These are phyloP conservation scores for Asclepias syriaca DNA, from an alignment of 257 asterid species.

Conservation along the genomic window DNA sequence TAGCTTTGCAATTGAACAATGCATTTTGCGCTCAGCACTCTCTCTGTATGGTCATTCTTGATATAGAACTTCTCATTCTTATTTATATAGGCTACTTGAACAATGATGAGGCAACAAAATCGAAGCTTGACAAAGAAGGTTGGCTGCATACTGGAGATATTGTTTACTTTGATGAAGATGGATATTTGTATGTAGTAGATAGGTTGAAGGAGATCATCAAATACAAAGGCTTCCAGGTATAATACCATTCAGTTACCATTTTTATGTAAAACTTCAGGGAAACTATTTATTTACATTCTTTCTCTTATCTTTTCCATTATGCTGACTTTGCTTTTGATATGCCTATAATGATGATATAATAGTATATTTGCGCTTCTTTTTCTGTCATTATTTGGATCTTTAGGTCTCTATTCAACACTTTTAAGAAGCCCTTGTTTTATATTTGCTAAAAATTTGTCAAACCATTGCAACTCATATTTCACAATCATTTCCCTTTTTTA, in stretches of 20 bases:
- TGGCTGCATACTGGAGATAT: constrained; percentile 92
- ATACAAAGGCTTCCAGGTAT: constrained; percentile 88
- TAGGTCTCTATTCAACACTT: neutral
- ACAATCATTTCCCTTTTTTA: neutral
- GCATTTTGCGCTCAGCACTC: neutral
- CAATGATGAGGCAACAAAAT: constrained; percentile 48
- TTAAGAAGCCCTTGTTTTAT: neutral
- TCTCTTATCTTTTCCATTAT: neutral
- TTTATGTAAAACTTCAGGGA: neutral
- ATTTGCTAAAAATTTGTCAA: neutral
- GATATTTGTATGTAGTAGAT: constrained; percentile 62
- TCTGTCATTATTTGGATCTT: too few relatives aligned
- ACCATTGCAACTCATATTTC: neutral
- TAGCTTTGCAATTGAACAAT: neutral
- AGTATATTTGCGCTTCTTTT: too few relatives aligned
- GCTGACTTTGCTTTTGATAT: too few relatives aligned
- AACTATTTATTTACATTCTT: too few relatives aligned
- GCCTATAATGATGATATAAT: too few relatives aligned
- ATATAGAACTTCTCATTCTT: constrained; percentile 8
- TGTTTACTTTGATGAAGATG: constrained; percentile 68
- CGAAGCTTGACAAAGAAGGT: constrained; percentile 56
- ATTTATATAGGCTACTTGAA: constrained; percentile 55
- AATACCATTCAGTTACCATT: constrained; percentile 2
- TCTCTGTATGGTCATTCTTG: neutral
- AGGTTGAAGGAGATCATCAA: constrained; percentile 85